phyloP scores from a whole-genome alignment of 257 asterid species.

The Jaltomata sinuosa region DNA sequence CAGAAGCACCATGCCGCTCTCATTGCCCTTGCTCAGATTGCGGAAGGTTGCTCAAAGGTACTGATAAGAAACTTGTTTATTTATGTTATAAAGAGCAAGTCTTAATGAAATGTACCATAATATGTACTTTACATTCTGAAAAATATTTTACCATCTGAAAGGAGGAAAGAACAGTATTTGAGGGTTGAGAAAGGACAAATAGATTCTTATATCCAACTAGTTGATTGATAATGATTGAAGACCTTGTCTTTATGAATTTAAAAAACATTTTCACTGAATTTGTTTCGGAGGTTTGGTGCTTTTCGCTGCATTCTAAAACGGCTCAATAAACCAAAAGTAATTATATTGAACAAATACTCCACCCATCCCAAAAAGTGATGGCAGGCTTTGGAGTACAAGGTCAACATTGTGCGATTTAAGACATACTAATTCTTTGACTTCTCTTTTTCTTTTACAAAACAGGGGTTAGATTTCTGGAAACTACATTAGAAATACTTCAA shows the following conservation, averaged over 20 bases:
- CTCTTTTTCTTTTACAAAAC: neutral
- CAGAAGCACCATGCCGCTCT: constrained; percentile 90
- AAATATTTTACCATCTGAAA: neutral
- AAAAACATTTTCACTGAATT: neutral
- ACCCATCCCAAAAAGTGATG: neutral
- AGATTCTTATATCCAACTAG: neutral
- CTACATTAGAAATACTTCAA: neutral
- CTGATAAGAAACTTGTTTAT: neutral
- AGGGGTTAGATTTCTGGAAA: neutral
- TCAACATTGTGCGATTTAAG: neutral
- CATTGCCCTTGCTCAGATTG: constrained; percentile 96
- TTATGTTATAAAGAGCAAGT: neutral
- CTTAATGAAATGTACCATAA: neutral
- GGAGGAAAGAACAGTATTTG: neutral
- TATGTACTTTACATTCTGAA: neutral
- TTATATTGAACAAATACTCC: neutral
- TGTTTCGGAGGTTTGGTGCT: neutral
- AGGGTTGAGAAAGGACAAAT: neutral
- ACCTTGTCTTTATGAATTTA: neutral
- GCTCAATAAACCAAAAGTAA: neutral
- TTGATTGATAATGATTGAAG: neutral
- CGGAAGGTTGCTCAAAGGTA: constrained; percentile 97
- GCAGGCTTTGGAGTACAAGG: neutral
- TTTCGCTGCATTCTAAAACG: neutral
- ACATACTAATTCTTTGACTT: neutral